Percentiles rank a stretch among this genome's conserved stretches.
These are phyloP conservation scores for Zalaria obscura DNA, from an alignment of 2,329 filamentous ascomycete genomes.

Conservation along the genomic window DNA sequence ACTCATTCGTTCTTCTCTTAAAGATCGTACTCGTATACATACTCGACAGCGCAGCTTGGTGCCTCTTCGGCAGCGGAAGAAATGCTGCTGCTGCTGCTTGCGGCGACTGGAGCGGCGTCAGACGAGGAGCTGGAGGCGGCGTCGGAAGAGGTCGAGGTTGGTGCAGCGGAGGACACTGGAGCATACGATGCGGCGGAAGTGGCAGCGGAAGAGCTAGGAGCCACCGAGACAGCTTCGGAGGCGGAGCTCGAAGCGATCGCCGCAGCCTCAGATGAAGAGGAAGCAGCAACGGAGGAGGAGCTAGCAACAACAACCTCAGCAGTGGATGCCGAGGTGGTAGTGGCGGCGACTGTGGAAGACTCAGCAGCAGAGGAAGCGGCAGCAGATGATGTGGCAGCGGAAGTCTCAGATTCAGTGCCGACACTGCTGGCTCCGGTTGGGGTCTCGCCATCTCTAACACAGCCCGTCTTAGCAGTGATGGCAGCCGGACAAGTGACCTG, in stretches of 20 bases:
- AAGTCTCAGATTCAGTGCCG: constrained; percentile 3
- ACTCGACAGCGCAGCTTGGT: constrained; percentile 8
- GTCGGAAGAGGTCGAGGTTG: not conserved
- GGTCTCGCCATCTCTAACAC: constrained; percentile 15
- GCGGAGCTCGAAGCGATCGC: constrained; percentile 1
- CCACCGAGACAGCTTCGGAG: not conserved
- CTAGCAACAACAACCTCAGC: not conserved
- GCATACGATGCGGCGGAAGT: not conserved
- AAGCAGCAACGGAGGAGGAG: constrained; percentile 1
- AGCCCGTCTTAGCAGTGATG: constrained; percentile 31
- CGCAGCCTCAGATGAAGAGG: constrained; percentile 3
- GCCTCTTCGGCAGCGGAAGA: not conserved
- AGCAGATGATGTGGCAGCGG: constrained; percentile 1
- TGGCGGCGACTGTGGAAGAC: constrained; percentile 2
- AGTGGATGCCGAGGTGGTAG: constrained; percentile 1
- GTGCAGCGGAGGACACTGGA: not conserved
- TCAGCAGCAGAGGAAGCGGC: constrained; percentile 5
- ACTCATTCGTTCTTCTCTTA: not conserved
- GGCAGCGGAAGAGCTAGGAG: constrained; percentile 2
- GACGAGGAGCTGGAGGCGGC: not conserved
- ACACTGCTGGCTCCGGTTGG: constrained; percentile 3
- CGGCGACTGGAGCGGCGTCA: not conserved
- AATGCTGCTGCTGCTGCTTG: not conserved
- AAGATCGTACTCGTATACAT: constrained; percentile 10
- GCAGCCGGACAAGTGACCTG: constrained; percentile 41